Conservation (phyloP, 2,329 filamentous ascomycete species). For the Curvularia eragrostidis region DNA sequence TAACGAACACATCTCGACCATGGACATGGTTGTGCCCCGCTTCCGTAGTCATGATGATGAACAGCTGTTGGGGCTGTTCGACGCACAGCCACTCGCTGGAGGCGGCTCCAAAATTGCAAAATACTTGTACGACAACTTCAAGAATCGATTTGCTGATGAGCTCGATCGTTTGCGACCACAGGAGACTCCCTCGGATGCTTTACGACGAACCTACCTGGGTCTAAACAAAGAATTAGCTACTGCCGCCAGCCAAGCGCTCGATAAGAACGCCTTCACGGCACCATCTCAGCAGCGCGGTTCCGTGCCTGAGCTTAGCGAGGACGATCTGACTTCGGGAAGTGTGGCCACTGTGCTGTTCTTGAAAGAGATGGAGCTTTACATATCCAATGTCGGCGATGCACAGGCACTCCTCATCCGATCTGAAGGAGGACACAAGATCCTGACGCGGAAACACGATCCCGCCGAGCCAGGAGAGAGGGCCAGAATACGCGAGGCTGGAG, state of each 20-base stretch:
- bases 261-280: slow-evolving; percentile 62
- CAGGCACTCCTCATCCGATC: slow-evolving; percentile 95
- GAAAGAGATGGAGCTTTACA: slow-evolving; percentile 86
- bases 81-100: slow-evolving; percentile 86
- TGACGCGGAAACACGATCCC: slow-evolving; percentile 93
- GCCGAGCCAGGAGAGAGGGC: slow-evolving; percentile 83
- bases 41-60: slow-evolving; percentile 91
- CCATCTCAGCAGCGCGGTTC: slow-evolving; percentile 69
- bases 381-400: slow-evolving; percentile 94
- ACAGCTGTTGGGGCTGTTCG: slow-evolving; percentile 91
- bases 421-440: slow-evolving; percentile 79
- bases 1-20: slow-evolving; percentile 92
- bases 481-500: slow-evolving; percentile 90
- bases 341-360: slow-evolving; percentile 93
- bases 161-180: slow-evolving; percentile 72
- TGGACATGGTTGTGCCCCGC: slow-evolving; percentile 92
- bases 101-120: slow-evolving; percentile 96
- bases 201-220: slow-evolving; percentile 83
- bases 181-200: slow-evolving; percentile 81
- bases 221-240: slow-evolving; percentile 95
- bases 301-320: slow-evolving; percentile 79
- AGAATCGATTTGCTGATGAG: slow-evolving; percentile 81
- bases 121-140: slow-evolving; percentile 95
- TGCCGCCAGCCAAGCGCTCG: slow-evolving; percentile 78
- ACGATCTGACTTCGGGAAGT: slow-evolving; percentile 88